Conservation (phyloP, 306 rosid species). For the Cicer yamashitae region DNA sequence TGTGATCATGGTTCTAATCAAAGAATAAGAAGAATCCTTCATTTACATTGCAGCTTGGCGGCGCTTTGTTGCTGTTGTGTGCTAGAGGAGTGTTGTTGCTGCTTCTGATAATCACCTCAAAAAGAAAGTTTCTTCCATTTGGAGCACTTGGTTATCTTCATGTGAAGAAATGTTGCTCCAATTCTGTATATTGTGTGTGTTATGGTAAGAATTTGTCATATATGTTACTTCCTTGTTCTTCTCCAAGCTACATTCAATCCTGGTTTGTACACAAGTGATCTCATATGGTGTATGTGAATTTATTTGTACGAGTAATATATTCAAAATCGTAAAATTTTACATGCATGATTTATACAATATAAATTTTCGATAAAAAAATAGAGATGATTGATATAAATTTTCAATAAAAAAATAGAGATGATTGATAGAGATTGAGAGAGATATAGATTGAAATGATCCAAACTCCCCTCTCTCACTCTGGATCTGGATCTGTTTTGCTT, state of each 20-base stretch:
- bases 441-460: too few species aligned
- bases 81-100: slow-evolving; percentile 81
- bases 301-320: background rate
- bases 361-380: too few species aligned
- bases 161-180: slow-evolving; percentile 22
- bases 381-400: too few species aligned
- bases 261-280: slow-evolving; percentile 35
- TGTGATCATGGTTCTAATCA: slow-evolving; percentile 18
- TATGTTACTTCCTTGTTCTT: background rate
- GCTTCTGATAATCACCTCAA: slow-evolving; percentile 41
- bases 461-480: too few species aligned
- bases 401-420: too few species aligned
- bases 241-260: background rate
- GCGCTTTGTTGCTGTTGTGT: slow-evolving; percentile 91
- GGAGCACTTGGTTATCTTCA: slow-evolving; percentile 35
- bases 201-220: slow-evolving; percentile 17
- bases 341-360: too few species aligned
- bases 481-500: too few species aligned
- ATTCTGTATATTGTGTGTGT: slow-evolving; percentile 22
- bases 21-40: slow-evolving; percentile 17
- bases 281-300: slow-evolving; percentile 29
- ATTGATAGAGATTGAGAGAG: too few species aligned
- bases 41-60: slow-evolving; percentile 68
- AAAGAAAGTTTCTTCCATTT: background rate
- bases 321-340: background rate